phyloP scores from a whole-genome alignment of 164 flowering plant genomes.

The Stephania yunnanensis region DNA sequence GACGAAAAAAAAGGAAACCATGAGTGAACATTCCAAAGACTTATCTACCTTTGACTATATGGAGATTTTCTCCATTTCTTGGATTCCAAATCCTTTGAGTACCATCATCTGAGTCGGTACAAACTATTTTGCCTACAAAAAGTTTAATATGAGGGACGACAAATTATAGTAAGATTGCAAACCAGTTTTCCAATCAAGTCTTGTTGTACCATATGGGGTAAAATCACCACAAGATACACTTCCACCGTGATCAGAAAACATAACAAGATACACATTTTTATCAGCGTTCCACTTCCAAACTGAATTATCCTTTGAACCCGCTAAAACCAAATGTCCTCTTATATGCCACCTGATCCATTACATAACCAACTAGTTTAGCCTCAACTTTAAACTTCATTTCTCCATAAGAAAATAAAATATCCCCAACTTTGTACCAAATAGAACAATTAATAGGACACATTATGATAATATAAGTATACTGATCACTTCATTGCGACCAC shows the following conservation, averaged over 20 bases:
- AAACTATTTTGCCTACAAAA: constrained; percentile 63
- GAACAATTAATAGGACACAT: not conserved
- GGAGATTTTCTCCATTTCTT: constrained; percentile 59
- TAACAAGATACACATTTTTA: constrained; percentile 44
- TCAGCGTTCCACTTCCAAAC: constrained; percentile 99
- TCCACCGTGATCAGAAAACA: constrained; percentile 69
- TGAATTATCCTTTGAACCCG: constrained; percentile 78
- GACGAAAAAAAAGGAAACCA: not conserved
- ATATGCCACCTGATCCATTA: constrained; percentile 99
- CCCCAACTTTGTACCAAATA: not conserved
- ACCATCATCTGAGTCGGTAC: constrained; percentile 90
- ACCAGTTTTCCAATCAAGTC: not conserved
- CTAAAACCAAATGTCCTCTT: constrained; percentile 74
- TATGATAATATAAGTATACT: not conserved
- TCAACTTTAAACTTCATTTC: not conserved
- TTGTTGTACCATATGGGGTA: constrained; percentile 80
- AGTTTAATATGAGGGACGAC: not conserved
- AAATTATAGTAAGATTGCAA: not conserved
- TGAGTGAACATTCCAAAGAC: not conserved
- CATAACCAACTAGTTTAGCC: constrained; percentile 15
- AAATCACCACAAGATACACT: constrained; percentile 89
- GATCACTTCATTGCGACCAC: constrained; percentile 74
- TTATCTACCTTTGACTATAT: constrained; percentile 59
- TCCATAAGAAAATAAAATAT: too few species aligned
- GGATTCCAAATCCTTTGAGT: constrained; percentile 89